Base-by-base conservation (phyloP, 139 green algal genomes). In the Volvox africanus region DNA sequence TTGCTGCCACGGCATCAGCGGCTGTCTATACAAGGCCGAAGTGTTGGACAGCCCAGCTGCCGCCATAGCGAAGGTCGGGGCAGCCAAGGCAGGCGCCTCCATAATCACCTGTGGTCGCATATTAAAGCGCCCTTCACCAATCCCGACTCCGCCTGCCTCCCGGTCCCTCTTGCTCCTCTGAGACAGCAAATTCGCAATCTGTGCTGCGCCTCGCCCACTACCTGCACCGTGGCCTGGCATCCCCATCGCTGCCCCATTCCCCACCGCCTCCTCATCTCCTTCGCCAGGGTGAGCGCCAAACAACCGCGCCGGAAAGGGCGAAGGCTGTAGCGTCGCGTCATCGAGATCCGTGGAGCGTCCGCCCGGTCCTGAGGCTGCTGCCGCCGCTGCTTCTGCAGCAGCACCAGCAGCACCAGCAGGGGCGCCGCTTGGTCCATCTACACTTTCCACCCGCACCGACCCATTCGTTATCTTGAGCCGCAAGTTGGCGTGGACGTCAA, bases 401-500 rank as follows among this genome's bases (percentile, higher is more conserved):
- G 21, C 80, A 14, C 14, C 80, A n/a, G 26, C 55, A 21, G 11
- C 30, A 32, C 26, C 55, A 21, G 37, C 81, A 19, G 61, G 55
- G 26, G 50, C 6, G 44, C 19, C 22, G 80, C 11, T 9, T 55
- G 13, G 28, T 30, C 75, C 75, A 35, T 81, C 75, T 18, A 24
- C 75, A 9, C n/a, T 36, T 28, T 50, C 26, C 80, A 76, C 55
- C 36, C 67, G 24, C 37, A 68, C 28, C 37, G 78, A 84, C 78
- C 78, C 78, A 30, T 71, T 55, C n/a, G 0, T 86, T n/a, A 86
- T 21, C 28, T 33, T 24, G 6, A 89, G 73, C n/a, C 32, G 61
- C 20, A 86, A 0, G 55, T 13, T 78, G 55, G 76, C 81, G 65
- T 87, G 89, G 12, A 91, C 28, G 67, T 97, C 95, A 84, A 95